Conservation (phyloP, 176 grass and related monocot species). For the Pontederia paniculata region DNA sequence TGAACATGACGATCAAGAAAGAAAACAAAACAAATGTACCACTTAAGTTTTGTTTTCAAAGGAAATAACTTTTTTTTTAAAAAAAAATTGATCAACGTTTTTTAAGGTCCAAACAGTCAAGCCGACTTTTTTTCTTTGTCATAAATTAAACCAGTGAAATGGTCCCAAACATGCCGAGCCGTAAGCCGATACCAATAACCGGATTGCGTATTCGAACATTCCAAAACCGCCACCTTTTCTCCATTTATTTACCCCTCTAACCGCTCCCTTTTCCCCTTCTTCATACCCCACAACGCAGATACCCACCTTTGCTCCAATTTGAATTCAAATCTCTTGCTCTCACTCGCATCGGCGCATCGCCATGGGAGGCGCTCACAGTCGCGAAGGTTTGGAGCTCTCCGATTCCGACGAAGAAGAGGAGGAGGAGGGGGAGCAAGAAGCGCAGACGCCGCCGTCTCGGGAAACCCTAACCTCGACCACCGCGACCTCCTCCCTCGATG, state of each 20-base stretch:
- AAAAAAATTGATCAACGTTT: too few relatives aligned
- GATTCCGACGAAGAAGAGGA: conserved; percentile 43
- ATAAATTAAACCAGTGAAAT: too few relatives aligned
- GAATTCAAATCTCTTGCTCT: background rate
- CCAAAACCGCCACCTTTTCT: background rate
- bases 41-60: too few relatives aligned
- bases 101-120: too few relatives aligned
- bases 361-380: conserved; percentile 90
- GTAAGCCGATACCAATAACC: too few relatives aligned
- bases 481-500: conserved; percentile 48
- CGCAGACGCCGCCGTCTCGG: conserved; percentile 16
- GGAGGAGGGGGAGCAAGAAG: conserved; percentile 6
- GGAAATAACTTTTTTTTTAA: too few relatives aligned
- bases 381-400: conserved; percentile 53
- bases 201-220: too few relatives aligned
- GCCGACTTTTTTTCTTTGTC: too few relatives aligned
- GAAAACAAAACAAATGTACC: too few relatives aligned
- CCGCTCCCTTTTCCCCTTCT: too few relatives aligned
- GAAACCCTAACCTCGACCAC: conserved; percentile 11
- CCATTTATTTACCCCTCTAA: background rate
- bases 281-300: background rate
- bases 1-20: too few relatives aligned
- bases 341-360: conserved; percentile 4
- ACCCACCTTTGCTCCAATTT: background rate
- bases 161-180: too few relatives aligned